Base-by-base conservation (phyloP, 2,329 filamentous ascomycete genomes). In the Hortaea werneckii region DNA sequence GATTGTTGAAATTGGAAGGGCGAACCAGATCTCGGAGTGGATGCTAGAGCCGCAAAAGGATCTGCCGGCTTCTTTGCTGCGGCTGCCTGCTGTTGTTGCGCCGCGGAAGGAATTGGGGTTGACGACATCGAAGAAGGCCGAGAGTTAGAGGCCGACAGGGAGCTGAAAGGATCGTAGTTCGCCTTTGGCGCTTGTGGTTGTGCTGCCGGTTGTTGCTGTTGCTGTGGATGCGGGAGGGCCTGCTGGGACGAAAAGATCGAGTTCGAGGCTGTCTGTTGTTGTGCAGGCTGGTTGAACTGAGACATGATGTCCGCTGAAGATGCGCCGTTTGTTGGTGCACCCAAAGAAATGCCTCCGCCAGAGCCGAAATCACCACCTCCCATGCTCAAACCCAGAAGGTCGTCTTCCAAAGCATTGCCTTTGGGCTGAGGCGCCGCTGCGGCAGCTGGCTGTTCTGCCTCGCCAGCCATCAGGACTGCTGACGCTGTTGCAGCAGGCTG, bases 301-400 rank as follows among this genome's bases (percentile, higher is more conserved):
- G 60, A 55, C 58, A 64, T 60, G 45, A 62, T 62, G 32, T 61
- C 54, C 38, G 53, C 52, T 8, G 46, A 43, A 1, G 49, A 58
- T 52, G 65, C 65, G 32, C 65, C 66, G 43, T 69, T 69, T 5
- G 66, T 66, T 5, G 44, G 13, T 9, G 46, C 49, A 5, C 88
- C 89, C 12, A 96, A 74, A 4, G 87, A 82, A 53, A 96, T 94
- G 42, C 83, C 83, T 40, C 90, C 89, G 5, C 81, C 79, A 58
- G 85, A 79, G 9, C 85, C 82, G 59, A 81, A 90, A 46, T 68
- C 75, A 41, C 76, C 74, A 47, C 85, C 82, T 41, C 80, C 80
- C 58, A 98, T 78, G 37, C 88, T 94, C 38, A 98, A 70, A 0
- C 92, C 92, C 4, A 98, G 74, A 6, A 98, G 73, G 61, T 98